Conservation (phyloP, 306 rosid species). For the Prunus campanulata region DNA sequence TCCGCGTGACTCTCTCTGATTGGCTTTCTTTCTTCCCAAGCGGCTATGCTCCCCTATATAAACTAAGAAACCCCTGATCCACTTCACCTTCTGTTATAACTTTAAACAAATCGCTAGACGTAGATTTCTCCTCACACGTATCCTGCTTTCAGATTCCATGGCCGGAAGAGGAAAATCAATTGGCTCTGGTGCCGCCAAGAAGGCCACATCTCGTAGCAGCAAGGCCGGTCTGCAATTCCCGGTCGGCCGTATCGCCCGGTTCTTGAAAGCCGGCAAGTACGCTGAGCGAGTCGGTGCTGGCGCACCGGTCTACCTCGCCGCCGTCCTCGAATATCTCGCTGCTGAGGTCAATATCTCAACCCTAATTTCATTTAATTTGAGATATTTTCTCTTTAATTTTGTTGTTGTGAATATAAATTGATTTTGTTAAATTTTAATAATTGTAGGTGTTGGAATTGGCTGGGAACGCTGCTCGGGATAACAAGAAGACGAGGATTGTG, state of each 20-base stretch:
- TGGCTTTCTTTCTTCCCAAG: not conserved
- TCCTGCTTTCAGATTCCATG: not conserved
- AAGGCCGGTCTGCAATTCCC: constrained; percentile 30
- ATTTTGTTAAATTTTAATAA: not conserved
- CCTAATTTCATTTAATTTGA: no score
- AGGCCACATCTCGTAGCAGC: constrained; percentile 27
- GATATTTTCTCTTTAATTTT: not conserved
- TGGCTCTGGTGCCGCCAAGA: constrained; percentile 24
- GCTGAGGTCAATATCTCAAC: constrained; percentile 2
- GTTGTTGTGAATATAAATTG: not conserved
- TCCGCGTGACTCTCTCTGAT: not conserved
- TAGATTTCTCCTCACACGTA: not conserved
- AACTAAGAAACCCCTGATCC: not conserved
- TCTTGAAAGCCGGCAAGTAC: constrained; percentile 24
- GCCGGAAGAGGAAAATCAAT: constrained; percentile 16
- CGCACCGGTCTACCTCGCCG: constrained; percentile 29
- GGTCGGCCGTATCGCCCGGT: constrained; percentile 26
- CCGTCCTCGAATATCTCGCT: constrained; percentile 31
- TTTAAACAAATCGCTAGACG: not conserved
- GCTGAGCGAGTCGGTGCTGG: constrained; percentile 26
- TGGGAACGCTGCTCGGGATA: constrained; percentile 29
- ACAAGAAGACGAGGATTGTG: constrained; percentile 26
- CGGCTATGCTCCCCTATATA: not conserved
- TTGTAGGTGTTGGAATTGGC: constrained; percentile 29
- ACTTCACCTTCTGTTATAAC: not conserved